phyloP scores from a whole-genome alignment of 2,329 filamentous ascomycete species.

The Colletotrichum chlorophyti region DNA sequence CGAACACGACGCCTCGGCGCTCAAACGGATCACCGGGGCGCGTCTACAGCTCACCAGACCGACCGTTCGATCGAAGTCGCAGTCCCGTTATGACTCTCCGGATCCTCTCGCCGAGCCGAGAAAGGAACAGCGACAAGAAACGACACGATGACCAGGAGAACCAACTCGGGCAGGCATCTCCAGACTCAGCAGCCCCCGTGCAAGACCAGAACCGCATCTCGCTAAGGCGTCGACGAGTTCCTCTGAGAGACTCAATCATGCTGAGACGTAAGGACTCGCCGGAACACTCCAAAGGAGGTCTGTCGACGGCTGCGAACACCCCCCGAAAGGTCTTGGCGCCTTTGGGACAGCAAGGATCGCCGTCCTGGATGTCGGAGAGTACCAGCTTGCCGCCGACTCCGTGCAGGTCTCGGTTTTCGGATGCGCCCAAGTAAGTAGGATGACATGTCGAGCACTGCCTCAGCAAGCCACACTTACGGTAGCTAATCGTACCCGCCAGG shows the following conservation, averaged over 20 bases:
- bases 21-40: constrained; percentile 9
- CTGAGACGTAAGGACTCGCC: constrained; percentile 14
- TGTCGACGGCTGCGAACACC: neutral
- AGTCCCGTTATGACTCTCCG: constrained; percentile 22
- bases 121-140: neutral
- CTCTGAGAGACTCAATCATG: constrained; percentile 19
- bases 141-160: constrained; percentile 6
- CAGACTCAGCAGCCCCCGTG: neutral
- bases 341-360: neutral
- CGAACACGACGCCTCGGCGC: neutral
- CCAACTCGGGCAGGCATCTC: neutral
- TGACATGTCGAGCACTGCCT: too few species aligned
- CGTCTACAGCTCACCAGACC: constrained; percentile 16
- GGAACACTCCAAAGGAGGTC: neutral
- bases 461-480: too few species aligned
- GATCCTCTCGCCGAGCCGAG: constrained; percentile 15
- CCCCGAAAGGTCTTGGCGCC: neutral
- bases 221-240: constrained; percentile 9
- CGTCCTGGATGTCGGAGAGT: neutral
- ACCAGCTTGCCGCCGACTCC: constrained; percentile 7
- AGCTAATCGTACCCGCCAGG: neutral
- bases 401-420: constrained; percentile 6
- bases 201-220: neutral
- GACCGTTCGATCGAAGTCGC: constrained; percentile 6
- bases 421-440: constrained; percentile 13